Evolutionary conservation across 768 basidiomycete species (phyloP), one percentile per base, ranked within the genome.

Genomic region (Suillus luteus): DNA sequence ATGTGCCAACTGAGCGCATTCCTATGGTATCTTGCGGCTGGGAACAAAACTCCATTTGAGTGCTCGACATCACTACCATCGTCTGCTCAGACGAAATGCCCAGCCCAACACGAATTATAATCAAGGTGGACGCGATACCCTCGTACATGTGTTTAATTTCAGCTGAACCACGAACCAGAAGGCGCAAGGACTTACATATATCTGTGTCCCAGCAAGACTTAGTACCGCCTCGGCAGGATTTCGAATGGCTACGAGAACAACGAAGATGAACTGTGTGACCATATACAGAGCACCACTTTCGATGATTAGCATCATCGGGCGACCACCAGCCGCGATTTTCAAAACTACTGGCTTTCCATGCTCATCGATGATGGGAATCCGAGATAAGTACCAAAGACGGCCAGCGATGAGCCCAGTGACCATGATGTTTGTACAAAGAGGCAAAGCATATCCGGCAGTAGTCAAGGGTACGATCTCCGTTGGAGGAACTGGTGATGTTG

Each of bases 341-440:
- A 64, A 14, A 33, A 51, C 62, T 12, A 51, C 10, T 41, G 24
- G 38, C 10, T 58, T 58, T 58, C 57, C 57, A 41, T 58, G 5
- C 44, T 40, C 40, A 19, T 27, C 60, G 27, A 61, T 7, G 35
- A 63, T 15, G 46, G 27, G 63, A 48, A 46, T 44, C 22, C 66
- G 64, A 12, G 61, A 64, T 38, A 63, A 61, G 49, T 69, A 63
- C 73, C 72, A 78, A 12, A 79, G 71, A 41, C 77, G 75, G 31
- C 55, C 60, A 44, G 71, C 72, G 63, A 78, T 79, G 65, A 79
- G 71, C 11, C 57, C 46, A 12, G 77, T 78, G 46, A 77, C 66
- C 27, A 79, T 62, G 61, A 74, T 64, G 64, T 80, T 79, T 35
- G 75, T 71, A 61, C 66, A 68, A 41, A 80, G 70, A n/a, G 78